Conservation (phyloP, 352 stramenopile genomes). For the Phytopythium ostracodes region DNA sequence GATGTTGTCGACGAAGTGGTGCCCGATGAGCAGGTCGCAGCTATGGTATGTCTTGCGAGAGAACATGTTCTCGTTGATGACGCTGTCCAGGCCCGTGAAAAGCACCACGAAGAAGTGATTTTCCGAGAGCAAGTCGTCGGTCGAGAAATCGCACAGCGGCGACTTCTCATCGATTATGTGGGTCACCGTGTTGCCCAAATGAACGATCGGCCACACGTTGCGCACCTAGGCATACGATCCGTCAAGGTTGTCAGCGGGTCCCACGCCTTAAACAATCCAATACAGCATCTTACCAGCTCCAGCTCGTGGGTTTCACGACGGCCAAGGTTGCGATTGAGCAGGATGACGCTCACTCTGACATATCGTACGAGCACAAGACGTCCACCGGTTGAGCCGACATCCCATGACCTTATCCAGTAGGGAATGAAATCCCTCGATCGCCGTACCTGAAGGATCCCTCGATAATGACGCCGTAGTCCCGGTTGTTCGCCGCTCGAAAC, state of each 20-base stretch:
- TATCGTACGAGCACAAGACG: neutral
- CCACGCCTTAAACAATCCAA: neutral
- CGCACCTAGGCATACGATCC: slow-evolving; percentile 19
- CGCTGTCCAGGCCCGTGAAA: slow-evolving; percentile 45
- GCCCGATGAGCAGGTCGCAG: slow-evolving; percentile 51
- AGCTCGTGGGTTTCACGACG: slow-evolving; percentile 52
- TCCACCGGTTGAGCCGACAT: neutral
- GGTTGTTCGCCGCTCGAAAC: slow-evolving; percentile 58
- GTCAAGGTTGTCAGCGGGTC: neutral
- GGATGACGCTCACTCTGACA: slow-evolving; percentile 43
- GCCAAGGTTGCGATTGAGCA: slow-evolving; percentile 38
- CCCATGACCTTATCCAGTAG: neutral
- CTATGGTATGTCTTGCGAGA: slow-evolving; percentile 53
- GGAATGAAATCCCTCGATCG: no score
- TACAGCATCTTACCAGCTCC: slow-evolving; percentile 20
- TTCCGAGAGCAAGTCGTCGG: slow-evolving; percentile 41
- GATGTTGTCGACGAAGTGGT: slow-evolving; percentile 66
- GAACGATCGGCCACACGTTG: slow-evolving; percentile 62
- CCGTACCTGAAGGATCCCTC: slow-evolving; percentile 51
- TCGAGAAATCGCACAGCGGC: slow-evolving; percentile 37
- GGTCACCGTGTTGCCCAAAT: slow-evolving; percentile 45
- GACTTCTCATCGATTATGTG: slow-evolving; percentile 59
- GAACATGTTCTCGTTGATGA: slow-evolving; percentile 63
- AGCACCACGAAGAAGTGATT: slow-evolving; percentile 52
- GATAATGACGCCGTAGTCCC: slow-evolving; percentile 43